Evolutionary conservation across 2,329 filamentous ascomycete species (phyloP).

Genomic region (Fusarium ramigenum): DNA sequence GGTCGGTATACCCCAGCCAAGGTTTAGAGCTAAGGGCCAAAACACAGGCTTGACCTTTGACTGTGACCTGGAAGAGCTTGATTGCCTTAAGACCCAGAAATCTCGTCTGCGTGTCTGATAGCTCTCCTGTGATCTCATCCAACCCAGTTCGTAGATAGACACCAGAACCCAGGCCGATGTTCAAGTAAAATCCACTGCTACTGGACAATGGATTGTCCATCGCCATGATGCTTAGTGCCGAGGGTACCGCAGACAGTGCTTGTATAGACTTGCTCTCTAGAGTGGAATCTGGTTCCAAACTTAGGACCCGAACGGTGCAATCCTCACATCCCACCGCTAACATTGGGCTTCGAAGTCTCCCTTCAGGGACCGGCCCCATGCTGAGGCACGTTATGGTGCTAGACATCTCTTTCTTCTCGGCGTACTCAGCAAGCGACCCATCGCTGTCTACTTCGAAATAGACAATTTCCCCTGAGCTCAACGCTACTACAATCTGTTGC

Average conservation of each 20-base stretch:
- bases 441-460: conserved; percentile 98
- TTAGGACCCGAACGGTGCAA: conserved; percentile 91
- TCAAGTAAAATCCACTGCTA: conserved; percentile 89
- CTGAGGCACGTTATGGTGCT: conserved; percentile 94
- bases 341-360: conserved; percentile 87
- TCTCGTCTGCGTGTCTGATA: conserved; percentile 92
- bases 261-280: conserved; percentile 95
- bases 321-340: conserved; percentile 97
- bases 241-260: conserved; percentile 88
- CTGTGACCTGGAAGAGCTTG: conserved; percentile 86
- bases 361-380: conserved; percentile 90
- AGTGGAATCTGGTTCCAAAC: conserved; percentile 87
- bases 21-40: conserved; percentile 90
- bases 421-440: conserved; percentile 89
- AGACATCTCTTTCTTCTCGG: conserved; percentile 93
- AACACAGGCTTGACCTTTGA: conserved; percentile 83
- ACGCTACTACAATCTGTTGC: conserved; percentile 88
- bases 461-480: conserved; percentile 95
- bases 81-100: conserved; percentile 93
- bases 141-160: conserved; percentile 94
- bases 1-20: conserved; percentile 93
- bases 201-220: conserved; percentile 94
- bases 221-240: conserved; percentile 86
- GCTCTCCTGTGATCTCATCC: conserved; percentile 92
- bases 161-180: conserved; percentile 94